Evolutionary conservation across 352 stramenopile genomes (phyloP).

Genomic region (Globisporangium heterothallicum): DNA sequence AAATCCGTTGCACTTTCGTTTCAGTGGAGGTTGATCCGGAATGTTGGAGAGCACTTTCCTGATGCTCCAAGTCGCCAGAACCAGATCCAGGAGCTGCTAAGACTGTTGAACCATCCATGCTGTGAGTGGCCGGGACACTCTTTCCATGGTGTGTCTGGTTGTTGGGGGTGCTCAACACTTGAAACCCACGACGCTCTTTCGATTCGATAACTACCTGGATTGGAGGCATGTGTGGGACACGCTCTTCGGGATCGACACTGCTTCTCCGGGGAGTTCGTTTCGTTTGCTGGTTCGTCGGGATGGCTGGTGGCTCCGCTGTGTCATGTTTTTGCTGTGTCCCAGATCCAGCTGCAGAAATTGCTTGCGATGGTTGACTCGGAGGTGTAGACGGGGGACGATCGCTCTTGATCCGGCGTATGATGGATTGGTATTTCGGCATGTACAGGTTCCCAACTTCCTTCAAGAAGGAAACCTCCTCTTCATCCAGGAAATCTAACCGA

Average conservation of each 20-base stretch:
- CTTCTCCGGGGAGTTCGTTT: neutral
- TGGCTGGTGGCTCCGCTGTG: too few species aligned
- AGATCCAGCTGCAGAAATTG: too few species aligned
- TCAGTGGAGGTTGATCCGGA: neutral
- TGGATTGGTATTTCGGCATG: slow-evolving; percentile 66
- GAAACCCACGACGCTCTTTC: neutral
- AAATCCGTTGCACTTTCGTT: neutral
- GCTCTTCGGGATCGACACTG: neutral
- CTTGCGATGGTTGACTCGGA: neutral
- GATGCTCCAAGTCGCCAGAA: neutral
- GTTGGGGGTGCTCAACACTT: neutral
- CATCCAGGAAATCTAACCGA: slow-evolving; percentile 45
- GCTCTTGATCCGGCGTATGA: slow-evolving; percentile 31
- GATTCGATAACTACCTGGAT: slow-evolving; percentile 2
- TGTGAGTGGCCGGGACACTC: too few species aligned
- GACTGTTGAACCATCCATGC: too few species aligned
- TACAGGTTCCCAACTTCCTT: slow-evolving; percentile 46
- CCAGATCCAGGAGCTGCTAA: too few species aligned
- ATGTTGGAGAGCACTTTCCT: too few species aligned
- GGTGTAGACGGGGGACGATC: neutral
- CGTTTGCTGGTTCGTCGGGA: neutral
- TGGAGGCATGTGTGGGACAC: neutral
- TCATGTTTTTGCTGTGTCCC: too few species aligned
- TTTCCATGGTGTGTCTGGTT: too few species aligned
- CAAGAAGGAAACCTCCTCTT: slow-evolving; percentile 62